These are phyloP conservation scores for Phyllosticta capitalensis DNA, from an alignment of 2,329 filamentous ascomycete genomes.

Conservation along the genomic window DNA sequence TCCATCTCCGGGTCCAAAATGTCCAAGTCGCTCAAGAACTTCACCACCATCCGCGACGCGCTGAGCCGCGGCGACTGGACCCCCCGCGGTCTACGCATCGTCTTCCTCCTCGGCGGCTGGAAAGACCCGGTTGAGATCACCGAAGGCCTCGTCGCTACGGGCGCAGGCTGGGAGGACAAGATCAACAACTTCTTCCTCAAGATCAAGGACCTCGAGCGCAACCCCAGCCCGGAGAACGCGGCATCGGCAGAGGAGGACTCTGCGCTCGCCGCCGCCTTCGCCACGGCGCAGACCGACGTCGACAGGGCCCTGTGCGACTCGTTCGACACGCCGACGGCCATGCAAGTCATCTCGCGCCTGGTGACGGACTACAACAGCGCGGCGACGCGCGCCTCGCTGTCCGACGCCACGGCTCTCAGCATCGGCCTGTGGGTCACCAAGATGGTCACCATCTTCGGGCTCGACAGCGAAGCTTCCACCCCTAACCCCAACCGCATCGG, in stretches of 20 bases:
- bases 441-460: conserved; percentile 75
- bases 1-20: conserved; percentile 88
- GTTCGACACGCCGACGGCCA: conserved; percentile 73
- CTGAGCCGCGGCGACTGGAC: conserved; percentile 62
- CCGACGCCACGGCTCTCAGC: conserved; percentile 39
- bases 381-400: conserved; percentile 29
- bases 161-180: conserved; percentile 69
- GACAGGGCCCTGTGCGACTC: conserved; percentile 66
- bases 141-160: conserved; percentile 65
- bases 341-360: conserved; percentile 68
- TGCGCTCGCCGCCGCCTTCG: conserved; percentile 41
- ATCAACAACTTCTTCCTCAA: conserved; percentile 63
- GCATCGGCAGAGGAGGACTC: conserved; percentile 26
- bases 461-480: conserved; percentile 49
- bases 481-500: conserved; percentile 41
- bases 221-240: conserved; percentile 21
- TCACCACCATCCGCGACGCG: conserved; percentile 83
- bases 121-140: conserved; percentile 88
- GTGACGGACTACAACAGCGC: conserved; percentile 65
- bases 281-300: conserved; percentile 47
- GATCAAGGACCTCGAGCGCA: conserved; percentile 39
- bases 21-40: conserved; percentile 94
- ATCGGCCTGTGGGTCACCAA: conserved; percentile 72
- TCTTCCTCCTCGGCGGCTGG: conserved; percentile 83
- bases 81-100: conserved; percentile 67